Base-by-base conservation (phyloP, 345 rosid genomes). In the Mangifera indica region DNA sequence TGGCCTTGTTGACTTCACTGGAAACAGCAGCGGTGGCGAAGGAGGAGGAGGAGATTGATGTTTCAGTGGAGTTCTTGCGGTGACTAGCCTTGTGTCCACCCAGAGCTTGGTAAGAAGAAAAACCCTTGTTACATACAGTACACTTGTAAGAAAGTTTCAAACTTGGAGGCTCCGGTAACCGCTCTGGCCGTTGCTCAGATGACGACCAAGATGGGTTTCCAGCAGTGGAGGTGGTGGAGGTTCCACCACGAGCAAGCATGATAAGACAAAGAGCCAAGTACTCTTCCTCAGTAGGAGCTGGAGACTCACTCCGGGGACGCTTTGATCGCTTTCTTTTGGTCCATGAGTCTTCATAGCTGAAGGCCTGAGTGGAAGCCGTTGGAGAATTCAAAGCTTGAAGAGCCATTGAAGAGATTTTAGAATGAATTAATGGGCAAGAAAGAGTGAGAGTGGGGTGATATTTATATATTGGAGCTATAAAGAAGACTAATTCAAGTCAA, bases 81-180 rank as follows among this genome's bases (percentile, higher is more conserved):
- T 95, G 99, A 68, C 99, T 95, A 26, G 99, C 98, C 70, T 95
- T 95, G 81, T 92, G 99, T 2, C 99, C 99, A 1, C 99, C 99
- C 26, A 95, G 78, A 42, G 98, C 99, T 59, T 92, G 99, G 76
- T 95, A 92, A 10, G 99, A 95, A 63, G 85, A 71, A 72, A 95
- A 91, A 59, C 88, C 91, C 79, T 86, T 94, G 73, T 80, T 69
- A 69, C 98, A 94, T 4, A 92, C 96, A 63, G 84, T 76, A 49
- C 99, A 95, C 91, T 86, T 86, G 81, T 88, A 85, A 24, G 81
- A 34, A 49, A 81, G 81, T 70, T 75, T 82, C 72, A 72, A 71
- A 40, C 83, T 51, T 0, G 82, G 52, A 0, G 85, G 81, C 65
- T 70, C 57, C 20, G 69, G 74, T 20, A 69, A 58, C 1, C 6